phyloP scores from a whole-genome alignment of 2,329 filamentous ascomycete genomes.

The Cladosporium sp. region DNA sequence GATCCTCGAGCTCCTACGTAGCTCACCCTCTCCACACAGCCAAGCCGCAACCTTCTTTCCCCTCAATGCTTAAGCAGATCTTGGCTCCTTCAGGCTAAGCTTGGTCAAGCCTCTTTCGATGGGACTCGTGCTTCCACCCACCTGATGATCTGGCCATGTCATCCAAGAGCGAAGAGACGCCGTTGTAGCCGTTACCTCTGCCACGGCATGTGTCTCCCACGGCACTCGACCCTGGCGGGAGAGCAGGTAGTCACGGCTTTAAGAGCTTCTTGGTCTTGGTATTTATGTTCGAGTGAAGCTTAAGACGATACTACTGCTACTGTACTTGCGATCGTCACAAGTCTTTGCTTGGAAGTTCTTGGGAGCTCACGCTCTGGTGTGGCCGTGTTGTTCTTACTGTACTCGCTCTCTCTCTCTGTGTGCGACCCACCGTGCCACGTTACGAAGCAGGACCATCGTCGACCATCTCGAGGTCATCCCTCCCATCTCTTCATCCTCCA shows the following conservation, averaged over 20 bases:
- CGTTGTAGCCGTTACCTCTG: background rate
- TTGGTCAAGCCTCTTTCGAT: background rate
- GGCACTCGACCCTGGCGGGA: background rate
- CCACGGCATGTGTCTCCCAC: background rate
- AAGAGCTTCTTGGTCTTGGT: too few species aligned
- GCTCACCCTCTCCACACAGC: background rate
- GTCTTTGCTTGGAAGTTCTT: background rate
- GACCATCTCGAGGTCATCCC: background rate
- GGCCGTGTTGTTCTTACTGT: background rate
- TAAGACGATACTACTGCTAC: too few species aligned
- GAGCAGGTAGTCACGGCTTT: too few species aligned
- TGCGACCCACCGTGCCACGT: background rate
- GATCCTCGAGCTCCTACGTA: background rate
- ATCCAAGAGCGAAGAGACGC: background rate
- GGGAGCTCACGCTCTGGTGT: background rate
- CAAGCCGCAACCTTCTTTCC: background rate
- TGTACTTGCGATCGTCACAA: background rate
- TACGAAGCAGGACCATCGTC: too few species aligned
- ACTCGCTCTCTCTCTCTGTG: background rate
- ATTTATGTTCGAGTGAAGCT: too few species aligned
- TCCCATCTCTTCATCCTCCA: background rate
- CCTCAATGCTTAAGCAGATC: background rate
- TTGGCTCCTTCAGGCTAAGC: constrained; percentile 1
- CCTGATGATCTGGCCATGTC: background rate
- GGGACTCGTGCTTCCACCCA: background rate